These are phyloP conservation scores for Hericium coralloides DNA, from an alignment of 768 basidiomycete genomes.

Conservation along the genomic window DNA sequence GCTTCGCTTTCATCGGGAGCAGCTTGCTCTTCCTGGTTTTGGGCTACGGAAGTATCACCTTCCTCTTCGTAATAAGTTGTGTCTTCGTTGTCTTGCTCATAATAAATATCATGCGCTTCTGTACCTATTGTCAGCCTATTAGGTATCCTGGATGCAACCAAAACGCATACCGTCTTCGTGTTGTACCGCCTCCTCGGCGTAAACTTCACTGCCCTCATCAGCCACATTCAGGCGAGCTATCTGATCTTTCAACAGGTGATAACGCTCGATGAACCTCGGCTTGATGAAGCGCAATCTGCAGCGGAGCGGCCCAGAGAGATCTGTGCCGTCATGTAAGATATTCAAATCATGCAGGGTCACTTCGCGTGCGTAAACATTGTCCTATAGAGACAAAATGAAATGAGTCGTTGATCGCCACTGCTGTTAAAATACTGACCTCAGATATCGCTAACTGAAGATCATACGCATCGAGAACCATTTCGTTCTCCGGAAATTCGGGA, in stretches of 20 bases:
- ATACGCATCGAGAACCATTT: conserved; percentile 62
- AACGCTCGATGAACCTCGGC: conserved; percentile 13
- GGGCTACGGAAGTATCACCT: background rate
- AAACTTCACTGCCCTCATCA: background rate
- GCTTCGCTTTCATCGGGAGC: background rate
- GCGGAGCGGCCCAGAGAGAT: conserved; percentile 12
- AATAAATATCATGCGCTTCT: background rate
- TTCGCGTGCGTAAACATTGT: conserved; percentile 17
- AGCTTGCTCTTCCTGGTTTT: conserved; percentile 4
- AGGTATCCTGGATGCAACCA: too few species aligned
- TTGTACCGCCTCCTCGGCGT: background rate
- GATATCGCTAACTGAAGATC: conserved; percentile 56
- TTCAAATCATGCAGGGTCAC: conserved; percentile 15
- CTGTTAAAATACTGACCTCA: conserved; percentile 38
- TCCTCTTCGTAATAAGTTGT: background rate
- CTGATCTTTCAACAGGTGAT: conserved; percentile 11
- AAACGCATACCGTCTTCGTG: background rate
- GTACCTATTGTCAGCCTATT: background rate
- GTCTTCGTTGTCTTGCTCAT: background rate
- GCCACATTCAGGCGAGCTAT: conserved; percentile 3
- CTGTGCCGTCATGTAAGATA: conserved; percentile 14
- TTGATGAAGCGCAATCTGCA: conserved; percentile 8
- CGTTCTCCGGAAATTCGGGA: conserved; percentile 43
- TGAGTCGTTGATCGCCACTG: too few species aligned
- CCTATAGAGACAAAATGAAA: conserved; percentile 2